Evolutionary conservation across 2,329 filamentous ascomycete species (phyloP).

Genomic region (Fusarium multiceps): DNA sequence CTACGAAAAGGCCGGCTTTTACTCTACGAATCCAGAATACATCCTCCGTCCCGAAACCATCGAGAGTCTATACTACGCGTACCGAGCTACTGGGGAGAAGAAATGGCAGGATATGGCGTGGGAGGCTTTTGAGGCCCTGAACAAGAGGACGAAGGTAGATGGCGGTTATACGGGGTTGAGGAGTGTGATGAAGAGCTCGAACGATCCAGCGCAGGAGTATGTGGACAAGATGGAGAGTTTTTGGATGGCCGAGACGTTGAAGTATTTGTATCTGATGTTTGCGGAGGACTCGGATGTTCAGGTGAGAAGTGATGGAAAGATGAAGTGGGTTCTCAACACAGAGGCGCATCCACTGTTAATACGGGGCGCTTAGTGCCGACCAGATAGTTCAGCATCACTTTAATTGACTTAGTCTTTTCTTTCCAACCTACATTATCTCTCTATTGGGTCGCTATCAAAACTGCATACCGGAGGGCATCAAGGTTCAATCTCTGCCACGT

Average conservation of each 20-base stretch:
- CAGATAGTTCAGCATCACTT: no score
- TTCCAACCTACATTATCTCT: accelerated
- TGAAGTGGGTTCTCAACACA: constrained; percentile 36
- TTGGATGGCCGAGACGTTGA: constrained; percentile 38
- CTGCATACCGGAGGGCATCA: background rate
- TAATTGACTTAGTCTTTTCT: background rate
- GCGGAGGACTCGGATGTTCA: constrained; percentile 32
- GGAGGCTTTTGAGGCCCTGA: constrained; percentile 25
- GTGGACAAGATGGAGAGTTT: constrained; percentile 42
- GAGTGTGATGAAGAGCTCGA: constrained; percentile 15
- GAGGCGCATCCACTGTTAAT: constrained; percentile 31
- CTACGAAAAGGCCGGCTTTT: constrained; percentile 32
- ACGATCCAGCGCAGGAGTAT: background rate
- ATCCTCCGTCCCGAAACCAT: constrained; percentile 35
- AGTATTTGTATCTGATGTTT: constrained; percentile 40
- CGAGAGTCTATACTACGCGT: constrained; percentile 36
- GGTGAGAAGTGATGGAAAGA: constrained; percentile 28
- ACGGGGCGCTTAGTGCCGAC: background rate
- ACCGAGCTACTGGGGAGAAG: constrained; percentile 28
- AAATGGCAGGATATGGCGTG: constrained; percentile 36
- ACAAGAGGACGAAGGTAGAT: constrained; percentile 14
- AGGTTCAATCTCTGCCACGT: background rate
- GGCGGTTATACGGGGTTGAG: constrained; percentile 17
- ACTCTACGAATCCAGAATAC: constrained; percentile 18
- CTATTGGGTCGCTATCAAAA: background rate